Evolutionary conservation across 2,329 filamentous ascomycete genomes (phyloP).

Genomic region (Harringtonia lauricola): DNA sequence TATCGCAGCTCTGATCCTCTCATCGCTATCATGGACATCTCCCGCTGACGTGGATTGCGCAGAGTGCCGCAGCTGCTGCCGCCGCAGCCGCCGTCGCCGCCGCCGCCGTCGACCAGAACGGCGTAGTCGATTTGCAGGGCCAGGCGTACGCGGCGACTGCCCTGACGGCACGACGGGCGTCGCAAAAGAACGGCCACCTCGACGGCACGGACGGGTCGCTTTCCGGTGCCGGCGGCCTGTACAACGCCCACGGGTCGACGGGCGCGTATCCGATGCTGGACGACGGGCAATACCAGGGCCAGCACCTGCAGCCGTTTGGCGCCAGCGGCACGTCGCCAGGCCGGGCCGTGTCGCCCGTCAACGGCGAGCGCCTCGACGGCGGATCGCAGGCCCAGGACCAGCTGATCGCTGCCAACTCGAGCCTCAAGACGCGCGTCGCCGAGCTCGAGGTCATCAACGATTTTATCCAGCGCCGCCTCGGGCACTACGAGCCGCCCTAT

Average conservation of each 20-base stretch:
- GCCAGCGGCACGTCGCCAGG: slow-evolving; percentile 40
- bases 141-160: slow-evolving; percentile 44
- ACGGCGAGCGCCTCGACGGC: slow-evolving; percentile 50
- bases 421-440: slow-evolving; percentile 87
- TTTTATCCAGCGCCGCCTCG: slow-evolving; percentile 62
- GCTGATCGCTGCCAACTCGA: slow-evolving; percentile 68
- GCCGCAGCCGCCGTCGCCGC: slow-evolving; percentile 8
- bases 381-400: slow-evolving; percentile 70
- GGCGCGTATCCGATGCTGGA: slow-evolving; percentile 60
- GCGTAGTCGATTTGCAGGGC: slow-evolving; percentile 40
- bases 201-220: slow-evolving; percentile 70
- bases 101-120: slow-evolving; percentile 40
- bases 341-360: slow-evolving; percentile 37
- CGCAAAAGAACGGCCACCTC: slow-evolving; percentile 63
- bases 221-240: slow-evolving; percentile 68
- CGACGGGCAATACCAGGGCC: slow-evolving; percentile 54
- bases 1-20: no score
- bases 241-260: slow-evolving; percentile 62
- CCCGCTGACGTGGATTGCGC: no score
- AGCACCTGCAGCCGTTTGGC: slow-evolving; percentile 38
- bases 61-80: slow-evolving; percentile 9
- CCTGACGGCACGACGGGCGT: slow-evolving; percentile 44
- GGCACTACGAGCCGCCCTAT: slow-evolving; percentile 52
- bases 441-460: slow-evolving; percentile 94
- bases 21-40: no score